Evolutionary conservation across 108 stramenopile species (phyloP).

Genomic region (Schizochytrium sp.): DNA sequence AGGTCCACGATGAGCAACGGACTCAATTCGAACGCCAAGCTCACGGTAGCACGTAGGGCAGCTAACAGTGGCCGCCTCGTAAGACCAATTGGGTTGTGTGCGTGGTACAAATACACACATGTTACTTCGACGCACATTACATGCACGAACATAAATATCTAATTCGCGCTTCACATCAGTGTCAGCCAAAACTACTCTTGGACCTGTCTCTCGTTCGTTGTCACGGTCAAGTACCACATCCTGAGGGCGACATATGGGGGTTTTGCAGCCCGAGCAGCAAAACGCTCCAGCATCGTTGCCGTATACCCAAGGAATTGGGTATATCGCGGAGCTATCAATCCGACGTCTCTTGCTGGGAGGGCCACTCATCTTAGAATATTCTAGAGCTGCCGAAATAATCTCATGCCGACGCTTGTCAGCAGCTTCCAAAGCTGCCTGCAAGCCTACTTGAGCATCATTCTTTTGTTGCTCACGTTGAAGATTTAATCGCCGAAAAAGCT

Average conservation of each 20-base stretch:
- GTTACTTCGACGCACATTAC: not conserved
- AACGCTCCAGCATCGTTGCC: not conserved
- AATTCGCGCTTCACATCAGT: not conserved
- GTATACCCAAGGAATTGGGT: not conserved
- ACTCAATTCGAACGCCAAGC: not conserved
- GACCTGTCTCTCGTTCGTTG: not conserved
- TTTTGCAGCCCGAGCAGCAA: slow-evolving; percentile 5
- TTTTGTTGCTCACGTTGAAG: not conserved
- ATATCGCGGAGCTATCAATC: not conserved
- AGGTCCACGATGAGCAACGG: not conserved
- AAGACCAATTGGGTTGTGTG: slow-evolving; percentile 6
- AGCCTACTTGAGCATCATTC: not conserved
- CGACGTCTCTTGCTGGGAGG: not conserved
- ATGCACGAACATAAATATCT: slow-evolving; percentile 8
- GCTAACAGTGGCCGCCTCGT: slow-evolving; percentile 3
- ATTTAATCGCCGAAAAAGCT: not conserved
- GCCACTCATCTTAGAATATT: not conserved
- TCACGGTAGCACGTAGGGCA: not conserved
- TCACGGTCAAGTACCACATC: not conserved
- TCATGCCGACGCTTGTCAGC: not conserved
- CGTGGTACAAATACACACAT: not conserved
- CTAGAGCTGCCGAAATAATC: not conserved
- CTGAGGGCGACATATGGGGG: not conserved
- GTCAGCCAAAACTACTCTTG: not conserved
- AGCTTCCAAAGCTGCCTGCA: not conserved